Percentiles rank a stretch among this genome's conserved stretches.
Conservation (phyloP, 352 stramenopile species). For the Phytophthora meadii region DNA sequence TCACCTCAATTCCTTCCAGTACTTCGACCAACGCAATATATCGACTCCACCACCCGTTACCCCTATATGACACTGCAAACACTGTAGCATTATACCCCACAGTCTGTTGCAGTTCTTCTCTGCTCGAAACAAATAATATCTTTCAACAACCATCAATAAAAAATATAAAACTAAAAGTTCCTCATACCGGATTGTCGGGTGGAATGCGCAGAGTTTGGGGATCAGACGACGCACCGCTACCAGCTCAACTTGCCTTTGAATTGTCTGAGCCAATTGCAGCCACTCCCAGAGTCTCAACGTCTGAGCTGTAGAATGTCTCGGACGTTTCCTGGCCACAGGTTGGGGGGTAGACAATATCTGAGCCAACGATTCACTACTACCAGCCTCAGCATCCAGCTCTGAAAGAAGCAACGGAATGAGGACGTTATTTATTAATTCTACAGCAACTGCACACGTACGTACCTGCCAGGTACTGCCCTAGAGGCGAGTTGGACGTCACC, state of each 20-base stretch:
- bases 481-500: constrained; percentile 45
- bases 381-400: constrained; percentile 29
- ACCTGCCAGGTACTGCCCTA: constrained; percentile 72
- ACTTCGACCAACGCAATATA: constrained; percentile 13
- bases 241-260: constrained; percentile 11
- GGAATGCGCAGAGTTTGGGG: constrained; percentile 18
- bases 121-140: background rate
- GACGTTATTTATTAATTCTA: background rate
- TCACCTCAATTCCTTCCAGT: constrained; percentile 6
- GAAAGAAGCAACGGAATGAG: background rate
- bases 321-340: constrained; percentile 10
- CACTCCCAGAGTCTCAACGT: background rate
- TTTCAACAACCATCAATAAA: too few relatives aligned
- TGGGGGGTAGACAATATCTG: constrained; percentile 19
- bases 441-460: background rate
- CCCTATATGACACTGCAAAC: background rate
- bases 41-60: background rate
- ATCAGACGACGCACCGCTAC: constrained; percentile 6
- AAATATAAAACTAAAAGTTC: background rate
- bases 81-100: background rate
- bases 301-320: background rate
- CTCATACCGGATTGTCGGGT: constrained; percentile 38
- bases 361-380: constrained; percentile 11
- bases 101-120: constrained; percentile 35
- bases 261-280: background rate